These are phyloP conservation scores for Colletotrichum zoysiae DNA, from an alignment of 2,329 filamentous ascomycete species.

Conservation along the genomic window DNA sequence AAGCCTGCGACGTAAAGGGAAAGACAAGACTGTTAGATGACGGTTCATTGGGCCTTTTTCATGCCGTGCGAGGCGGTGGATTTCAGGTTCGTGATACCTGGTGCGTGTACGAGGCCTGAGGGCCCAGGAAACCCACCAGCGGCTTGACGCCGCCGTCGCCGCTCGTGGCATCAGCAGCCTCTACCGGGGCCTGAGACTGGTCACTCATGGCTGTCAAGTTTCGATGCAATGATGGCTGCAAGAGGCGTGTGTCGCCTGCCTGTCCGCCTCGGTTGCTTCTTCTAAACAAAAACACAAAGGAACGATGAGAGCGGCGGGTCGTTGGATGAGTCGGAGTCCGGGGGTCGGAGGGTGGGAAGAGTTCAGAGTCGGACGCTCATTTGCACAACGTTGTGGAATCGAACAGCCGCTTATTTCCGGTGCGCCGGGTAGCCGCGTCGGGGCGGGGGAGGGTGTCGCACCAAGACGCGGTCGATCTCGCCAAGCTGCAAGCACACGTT, in stretches of 20 bases:
- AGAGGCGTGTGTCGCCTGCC: not conserved
- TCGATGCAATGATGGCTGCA: not conserved
- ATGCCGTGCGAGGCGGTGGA: constrained; percentile 15
- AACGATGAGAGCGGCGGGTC: not conserved
- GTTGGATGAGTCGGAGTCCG: constrained; percentile 2
- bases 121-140: constrained; percentile 63
- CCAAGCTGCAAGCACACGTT: constrained; percentile 16
- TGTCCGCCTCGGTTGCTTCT: not conserved
- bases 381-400: constrained; percentile 18
- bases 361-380: constrained; percentile 1
- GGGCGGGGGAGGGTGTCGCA: constrained; percentile 13
- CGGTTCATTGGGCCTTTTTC: constrained; percentile 15
- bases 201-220: constrained; percentile 29
- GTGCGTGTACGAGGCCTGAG: constrained; percentile 63
- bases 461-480: constrained; percentile 23
- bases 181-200: constrained; percentile 27
- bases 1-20: constrained; percentile 53
- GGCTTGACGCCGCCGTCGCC: constrained; percentile 44
- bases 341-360: not conserved
- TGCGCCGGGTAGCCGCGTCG: constrained; percentile 33
- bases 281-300: not conserved
- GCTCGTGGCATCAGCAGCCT: constrained; percentile 13
- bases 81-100: constrained; percentile 54
- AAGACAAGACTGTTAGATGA: constrained; percentile 43
- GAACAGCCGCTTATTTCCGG: constrained; percentile 27